Evolutionary conservation across 202 grass and related monocot genomes (phyloP).

Genomic region (Setaria viridis): DNA sequence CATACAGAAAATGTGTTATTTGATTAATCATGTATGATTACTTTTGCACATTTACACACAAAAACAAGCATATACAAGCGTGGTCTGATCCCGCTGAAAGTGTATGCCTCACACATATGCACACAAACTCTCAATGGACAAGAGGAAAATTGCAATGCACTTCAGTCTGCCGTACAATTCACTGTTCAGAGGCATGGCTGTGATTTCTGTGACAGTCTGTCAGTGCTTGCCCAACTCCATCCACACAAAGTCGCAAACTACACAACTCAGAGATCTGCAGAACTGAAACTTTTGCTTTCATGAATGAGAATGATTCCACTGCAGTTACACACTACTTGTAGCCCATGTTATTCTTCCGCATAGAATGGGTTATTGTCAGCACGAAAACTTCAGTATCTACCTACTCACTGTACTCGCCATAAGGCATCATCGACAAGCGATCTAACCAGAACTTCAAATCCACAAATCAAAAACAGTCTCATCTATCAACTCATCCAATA

Average conservation of each 20-base stretch:
- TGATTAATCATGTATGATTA: slow-evolving; percentile 28
- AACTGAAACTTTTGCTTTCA: slow-evolving; percentile 25
- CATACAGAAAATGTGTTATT: slow-evolving; percentile 22
- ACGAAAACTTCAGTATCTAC: slow-evolving; percentile 49
- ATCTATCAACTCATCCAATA: slow-evolving; percentile 85
- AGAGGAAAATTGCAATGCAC: slow-evolving; percentile 32
- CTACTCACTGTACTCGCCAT: slow-evolving; percentile 44
- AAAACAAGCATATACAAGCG: slow-evolving; percentile 46
- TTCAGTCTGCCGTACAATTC: slow-evolving; percentile 32
- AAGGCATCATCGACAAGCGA: slow-evolving; percentile 28
- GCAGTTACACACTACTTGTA: slow-evolving; percentile 33
- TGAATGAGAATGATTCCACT: slow-evolving; percentile 11
- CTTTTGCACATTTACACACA: slow-evolving; percentile 48
- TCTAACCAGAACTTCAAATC: slow-evolving; percentile 55
- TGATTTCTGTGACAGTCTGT: not conserved
- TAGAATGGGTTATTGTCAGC: slow-evolving; percentile 59
- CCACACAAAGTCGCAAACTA: slow-evolving; percentile 37
- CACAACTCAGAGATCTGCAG: slow-evolving; percentile 8
- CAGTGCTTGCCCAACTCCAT: slow-evolving; percentile 34
- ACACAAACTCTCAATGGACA: slow-evolving; percentile 38
- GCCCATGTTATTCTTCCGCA: slow-evolving; percentile 47
- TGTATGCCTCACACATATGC: slow-evolving; percentile 26
- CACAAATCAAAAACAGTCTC: slow-evolving; percentile 84
- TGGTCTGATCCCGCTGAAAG: slow-evolving; percentile 21
- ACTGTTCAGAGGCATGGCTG: slow-evolving; percentile 38